Base-by-base conservation (phyloP, 495 filamentous ascomycete species). In the Tuber aestivum region DNA sequence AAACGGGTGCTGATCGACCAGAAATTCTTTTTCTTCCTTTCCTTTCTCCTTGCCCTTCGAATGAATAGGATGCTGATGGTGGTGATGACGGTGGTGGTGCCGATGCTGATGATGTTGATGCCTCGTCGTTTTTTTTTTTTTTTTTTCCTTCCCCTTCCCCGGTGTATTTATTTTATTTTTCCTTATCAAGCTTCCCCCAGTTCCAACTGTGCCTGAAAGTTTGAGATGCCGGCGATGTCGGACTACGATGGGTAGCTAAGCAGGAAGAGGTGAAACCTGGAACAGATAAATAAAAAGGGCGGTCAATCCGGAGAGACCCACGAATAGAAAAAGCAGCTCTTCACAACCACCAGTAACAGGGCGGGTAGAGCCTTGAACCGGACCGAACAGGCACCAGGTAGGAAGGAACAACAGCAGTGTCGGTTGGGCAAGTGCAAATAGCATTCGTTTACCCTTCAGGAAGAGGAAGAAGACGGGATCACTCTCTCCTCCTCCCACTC, bases 221-320 rank as follows among this genome's bases (percentile, higher is more conserved):
- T 65, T 65, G 56, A 65, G 56, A 65, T 65, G 56, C 35, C 56
- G 56, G 56, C 56, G 56, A 65, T 65, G 56, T 65, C 56, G 56
- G 35, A 35, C 56, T 35, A 35, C 56, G 27, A 20, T 35, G 32
- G 56, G 56, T 65, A 65, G 27, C 56, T 65, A 18, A 6, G 27
- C n/a, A 65, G 56, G 56, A 35, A 65, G 56, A 16, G 56, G 56
- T 65, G 56, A 65, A 65, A 65, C 56, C 56, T 35, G 27, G 56
- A 65, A 32, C 8, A 35, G 56, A 20, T 35, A 35, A 20, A 35
- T 65, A 65, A 35, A 35, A 35, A 35, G 56, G 56, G 27, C 12
- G 56, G 56, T 65, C 56, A 65, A 65, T 0, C 14, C 56, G 32
- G 56, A 18, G 56, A 40, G 38, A 10, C 56, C 56, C 56, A 65